A percentile compares a stretch with the other conserved stretches of the same genome.
phyloP scores from a whole-genome alignment of 345 rosid genomes.

The Populus davidiana region DNA sequence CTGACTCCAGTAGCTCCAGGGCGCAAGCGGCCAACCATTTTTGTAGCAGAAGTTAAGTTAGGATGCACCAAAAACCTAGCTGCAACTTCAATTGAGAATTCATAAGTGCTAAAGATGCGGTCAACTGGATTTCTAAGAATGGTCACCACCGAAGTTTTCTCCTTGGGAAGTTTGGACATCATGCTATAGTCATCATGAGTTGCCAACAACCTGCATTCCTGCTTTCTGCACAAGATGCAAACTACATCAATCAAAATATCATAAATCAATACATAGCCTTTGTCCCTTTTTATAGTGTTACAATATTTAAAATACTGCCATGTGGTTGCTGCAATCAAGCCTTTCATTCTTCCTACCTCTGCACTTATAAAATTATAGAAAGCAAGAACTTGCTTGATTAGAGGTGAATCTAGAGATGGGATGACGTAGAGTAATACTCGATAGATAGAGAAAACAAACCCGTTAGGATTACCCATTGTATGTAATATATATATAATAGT shows the following conservation, averaged over 20 bases:
- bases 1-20: constrained; percentile 60
- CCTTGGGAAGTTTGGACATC: constrained; percentile 76
- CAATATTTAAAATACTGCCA: not conserved
- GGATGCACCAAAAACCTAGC: constrained; percentile 98
- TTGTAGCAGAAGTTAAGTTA: constrained; percentile 72
- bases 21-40: constrained; percentile 65
- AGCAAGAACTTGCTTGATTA: not conserved
- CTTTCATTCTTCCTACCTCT: not conserved
- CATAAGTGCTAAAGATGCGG: constrained; percentile 87
- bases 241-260: constrained; percentile 6
- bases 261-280: not conserved
- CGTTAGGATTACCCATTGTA: not conserved
- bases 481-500: not conserved
- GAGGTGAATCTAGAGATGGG: not conserved
- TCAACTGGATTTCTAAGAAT: constrained; percentile 85
- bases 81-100: constrained; percentile 91
- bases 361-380: not conserved
- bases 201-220: constrained; percentile 69
- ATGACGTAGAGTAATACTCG: not conserved
- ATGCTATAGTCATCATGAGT: constrained; percentile 98
- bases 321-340: not conserved
- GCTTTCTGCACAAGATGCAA: constrained; percentile 50
- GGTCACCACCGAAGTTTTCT: constrained; percentile 83
- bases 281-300: not conserved
- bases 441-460: not conserved